Evolutionary conservation across 1,139 yeast species (phyloP).

Genomic region (Saccharomycopsis hybrid): DNA sequence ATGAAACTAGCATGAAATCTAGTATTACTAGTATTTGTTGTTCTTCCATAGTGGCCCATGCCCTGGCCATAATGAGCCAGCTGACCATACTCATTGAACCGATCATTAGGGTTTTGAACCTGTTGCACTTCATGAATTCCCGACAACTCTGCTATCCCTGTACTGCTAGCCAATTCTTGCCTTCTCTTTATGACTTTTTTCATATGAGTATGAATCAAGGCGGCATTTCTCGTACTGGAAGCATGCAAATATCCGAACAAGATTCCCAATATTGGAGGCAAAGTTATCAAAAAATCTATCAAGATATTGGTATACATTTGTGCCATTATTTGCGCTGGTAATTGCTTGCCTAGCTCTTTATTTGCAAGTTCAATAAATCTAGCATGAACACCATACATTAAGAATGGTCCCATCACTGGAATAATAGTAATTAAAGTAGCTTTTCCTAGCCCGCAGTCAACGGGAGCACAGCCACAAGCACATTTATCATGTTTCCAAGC

Average conservation of each 20-base stretch:
- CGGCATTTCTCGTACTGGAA: slow-evolving; percentile 88
- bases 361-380: slow-evolving; percentile 57
- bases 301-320: slow-evolving; percentile 70
- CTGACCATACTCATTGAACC: neutral
- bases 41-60: slow-evolving; percentile 1
- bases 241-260: slow-evolving; percentile 74
- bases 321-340: slow-evolving; percentile 57
- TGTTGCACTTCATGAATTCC: neutral
- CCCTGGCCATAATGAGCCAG: no score
- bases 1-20: neutral
- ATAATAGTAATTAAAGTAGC: slow-evolving; percentile 62
- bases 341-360: slow-evolving; percentile 35
- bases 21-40: neutral
- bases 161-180: neutral
- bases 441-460: slow-evolving; percentile 73
- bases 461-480: slow-evolving; percentile 66
- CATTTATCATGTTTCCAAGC: slow-evolving; percentile 89
- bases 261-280: slow-evolving; percentile 76
- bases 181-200: neutral
- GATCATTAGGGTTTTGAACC: neutral
- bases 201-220: slow-evolving; percentile 49
- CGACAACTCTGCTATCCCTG: no score
- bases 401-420: slow-evolving; percentile 75
- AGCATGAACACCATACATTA: slow-evolving; percentile 74
- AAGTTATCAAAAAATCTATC: slow-evolving; percentile 63